phyloP scores from a whole-genome alignment of 78 protist genomes.

The Dictyostelium purpureum region DNA sequence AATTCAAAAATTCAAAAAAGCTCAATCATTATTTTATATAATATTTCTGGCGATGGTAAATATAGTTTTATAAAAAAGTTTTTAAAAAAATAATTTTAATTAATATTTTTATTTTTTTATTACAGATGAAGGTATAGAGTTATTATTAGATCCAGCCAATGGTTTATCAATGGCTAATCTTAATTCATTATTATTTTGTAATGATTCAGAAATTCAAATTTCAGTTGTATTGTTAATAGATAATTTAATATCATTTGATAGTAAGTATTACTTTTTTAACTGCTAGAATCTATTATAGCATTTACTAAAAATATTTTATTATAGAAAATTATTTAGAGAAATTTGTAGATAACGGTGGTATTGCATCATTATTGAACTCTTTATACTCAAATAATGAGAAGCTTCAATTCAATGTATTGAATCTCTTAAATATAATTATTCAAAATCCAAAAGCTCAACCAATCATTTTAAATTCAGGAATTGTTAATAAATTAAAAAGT shows the following conservation, averaged over 20 bases:
- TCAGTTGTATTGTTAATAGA: slow-evolving; percentile 7
- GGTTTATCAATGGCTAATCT: slow-evolving; percentile 4
- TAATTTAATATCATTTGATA: slow-evolving; percentile 26
- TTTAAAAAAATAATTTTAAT: background rate
- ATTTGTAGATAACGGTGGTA: slow-evolving; percentile 38
- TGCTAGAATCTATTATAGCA: background rate
- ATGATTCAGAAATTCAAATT: slow-evolving; percentile 52
- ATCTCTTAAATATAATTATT: slow-evolving; percentile 19
- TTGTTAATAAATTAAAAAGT: slow-evolving; percentile 61
- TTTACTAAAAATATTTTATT: background rate
- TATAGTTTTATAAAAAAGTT: no score
- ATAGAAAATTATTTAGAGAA: slow-evolving; percentile 18
- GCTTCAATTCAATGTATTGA: slow-evolving; percentile 40
- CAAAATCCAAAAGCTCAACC: slow-evolving; percentile 10
- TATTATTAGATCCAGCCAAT: background rate
- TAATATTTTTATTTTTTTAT: background rate
- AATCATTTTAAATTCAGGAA: slow-evolving; percentile 28
- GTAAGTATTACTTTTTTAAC: background rate
- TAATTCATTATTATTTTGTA: slow-evolving; percentile 24
- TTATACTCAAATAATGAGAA: slow-evolving; percentile 66
- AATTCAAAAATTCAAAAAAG: slow-evolving; percentile 23
- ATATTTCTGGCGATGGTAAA: slow-evolving; percentile 40
- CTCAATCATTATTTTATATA: background rate
- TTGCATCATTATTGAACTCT: slow-evolving; percentile 38
- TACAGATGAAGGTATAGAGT: slow-evolving; percentile 31